A percentile compares a stretch with the other conserved stretches of the same genome.
phyloP scores from a whole-genome alignment of 768 basidiomycete species.

The Gloeopeniophorella convolvens region DNA sequence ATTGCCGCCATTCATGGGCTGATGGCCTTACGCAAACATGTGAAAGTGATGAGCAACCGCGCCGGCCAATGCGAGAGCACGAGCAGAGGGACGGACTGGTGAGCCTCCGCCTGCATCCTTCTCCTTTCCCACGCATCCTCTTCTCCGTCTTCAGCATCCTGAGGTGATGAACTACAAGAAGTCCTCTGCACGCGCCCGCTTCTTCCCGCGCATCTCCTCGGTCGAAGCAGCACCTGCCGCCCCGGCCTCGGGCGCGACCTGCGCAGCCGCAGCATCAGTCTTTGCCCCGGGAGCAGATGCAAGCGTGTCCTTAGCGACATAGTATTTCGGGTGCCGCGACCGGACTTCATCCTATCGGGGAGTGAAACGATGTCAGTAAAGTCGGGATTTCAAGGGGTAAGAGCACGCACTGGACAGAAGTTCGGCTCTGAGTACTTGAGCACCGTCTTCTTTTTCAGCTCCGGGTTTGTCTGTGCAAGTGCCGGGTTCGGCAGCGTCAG shows the following conservation, averaged over 20 bases:
- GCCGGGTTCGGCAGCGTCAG: conserved; percentile 49
- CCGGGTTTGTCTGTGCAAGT: conserved; percentile 58
- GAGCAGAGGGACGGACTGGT: conserved; percentile 30
- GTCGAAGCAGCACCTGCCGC: conserved; percentile 13
- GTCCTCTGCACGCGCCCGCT: conserved; percentile 82
- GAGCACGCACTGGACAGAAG: conserved; percentile 63
- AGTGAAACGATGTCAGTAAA: neutral
- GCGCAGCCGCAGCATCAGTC: conserved; percentile 27
- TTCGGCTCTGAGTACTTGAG: conserved; percentile 74
- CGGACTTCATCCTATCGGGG: conserved; percentile 72
- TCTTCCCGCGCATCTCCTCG: conserved; percentile 72
- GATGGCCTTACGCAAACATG: neutral
- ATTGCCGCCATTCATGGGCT: neutral
- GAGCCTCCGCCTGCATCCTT: conserved; percentile 19
- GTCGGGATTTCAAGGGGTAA: conserved; percentile 4
- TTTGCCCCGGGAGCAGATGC: conserved; percentile 27
- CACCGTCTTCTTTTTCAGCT: conserved; percentile 69
- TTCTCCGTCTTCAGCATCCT: conserved; percentile 1
- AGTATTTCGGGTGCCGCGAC: conserved; percentile 57
- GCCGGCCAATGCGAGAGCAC: conserved; percentile 16
- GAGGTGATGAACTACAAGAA: conserved; percentile 43
- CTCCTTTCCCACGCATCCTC: neutral
- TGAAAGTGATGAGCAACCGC: conserved; percentile 22
- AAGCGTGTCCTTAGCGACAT: conserved; percentile 37
- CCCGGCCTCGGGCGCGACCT: conserved; percentile 16